phyloP scores from a whole-genome alignment of 768 basidiomycete species.

The Hericium erinaceus region DNA sequence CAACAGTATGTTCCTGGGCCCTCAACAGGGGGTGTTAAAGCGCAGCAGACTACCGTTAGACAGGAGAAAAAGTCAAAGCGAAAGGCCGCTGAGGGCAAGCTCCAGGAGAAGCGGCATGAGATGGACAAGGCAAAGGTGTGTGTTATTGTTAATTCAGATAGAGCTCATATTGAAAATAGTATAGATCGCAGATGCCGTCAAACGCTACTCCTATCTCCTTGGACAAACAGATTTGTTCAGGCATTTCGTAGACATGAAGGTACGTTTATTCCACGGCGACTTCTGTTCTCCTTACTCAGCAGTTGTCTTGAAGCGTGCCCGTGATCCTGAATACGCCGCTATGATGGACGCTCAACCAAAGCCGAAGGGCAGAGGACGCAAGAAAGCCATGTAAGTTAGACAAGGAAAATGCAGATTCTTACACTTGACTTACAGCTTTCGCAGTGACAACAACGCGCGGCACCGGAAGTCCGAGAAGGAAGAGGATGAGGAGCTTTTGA shows the following conservation, averaged over 20 bases:
- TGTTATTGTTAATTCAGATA: background rate
- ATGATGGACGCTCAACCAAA: conserved; percentile 83
- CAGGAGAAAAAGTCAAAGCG: conserved; percentile 43
- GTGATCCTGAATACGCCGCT: conserved; percentile 89
- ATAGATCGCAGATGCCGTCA: conserved; percentile 87
- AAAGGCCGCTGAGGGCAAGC: conserved; percentile 60
- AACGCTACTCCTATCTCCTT: conserved; percentile 93
- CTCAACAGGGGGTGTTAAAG: conserved; percentile 23
- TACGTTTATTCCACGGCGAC: conserved; percentile 20
- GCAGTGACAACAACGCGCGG: conserved; percentile 66
- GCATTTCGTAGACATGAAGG: conserved; percentile 97
- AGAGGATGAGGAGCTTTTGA: conserved; percentile 91
- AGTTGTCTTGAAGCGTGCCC: conserved; percentile 41
- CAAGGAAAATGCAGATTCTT: background rate
- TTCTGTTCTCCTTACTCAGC: no score
- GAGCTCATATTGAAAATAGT: conserved; percentile 4
- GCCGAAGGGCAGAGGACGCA: conserved; percentile 76
- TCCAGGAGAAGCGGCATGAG: conserved; percentile 63
- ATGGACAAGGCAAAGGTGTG: conserved; percentile 84
- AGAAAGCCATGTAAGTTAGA: conserved; percentile 57
- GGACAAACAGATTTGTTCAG: conserved; percentile 98
- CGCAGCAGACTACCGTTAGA: conserved; percentile 30
- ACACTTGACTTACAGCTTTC: background rate
- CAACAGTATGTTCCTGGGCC: conserved; percentile 30
- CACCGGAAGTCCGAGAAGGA: conserved; percentile 97